These are phyloP conservation scores for Murraya koenigii DNA, from an alignment of 345 rosid genomes.

Conservation along the genomic window DNA sequence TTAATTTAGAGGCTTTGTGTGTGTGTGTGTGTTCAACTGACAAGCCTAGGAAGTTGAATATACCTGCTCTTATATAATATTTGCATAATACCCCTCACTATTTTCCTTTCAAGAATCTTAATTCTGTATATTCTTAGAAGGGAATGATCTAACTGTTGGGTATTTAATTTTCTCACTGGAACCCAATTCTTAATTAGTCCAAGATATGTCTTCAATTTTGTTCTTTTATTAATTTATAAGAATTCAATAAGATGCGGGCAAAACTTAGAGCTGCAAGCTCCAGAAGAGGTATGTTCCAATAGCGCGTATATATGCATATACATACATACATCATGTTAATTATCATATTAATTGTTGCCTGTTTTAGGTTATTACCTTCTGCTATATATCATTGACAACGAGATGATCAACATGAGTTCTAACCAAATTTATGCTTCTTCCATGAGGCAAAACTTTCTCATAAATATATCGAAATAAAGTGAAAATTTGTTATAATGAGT, in stretches of 20 bases:
- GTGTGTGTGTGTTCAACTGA: neutral
- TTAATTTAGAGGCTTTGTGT: neutral
- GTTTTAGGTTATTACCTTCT: too few species aligned
- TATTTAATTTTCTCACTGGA: neutral
- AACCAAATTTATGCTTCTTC: too few species aligned
- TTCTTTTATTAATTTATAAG: neutral
- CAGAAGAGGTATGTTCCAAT: conserved; percentile 26
- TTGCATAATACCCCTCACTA: neutral
- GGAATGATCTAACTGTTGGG: too few species aligned
- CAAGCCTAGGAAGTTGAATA: conserved; percentile 10
- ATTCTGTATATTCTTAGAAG: neutral
- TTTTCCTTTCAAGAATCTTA: neutral
- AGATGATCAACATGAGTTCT: too few species aligned
- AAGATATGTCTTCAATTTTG: neutral
- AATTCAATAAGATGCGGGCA: conserved; percentile 27
- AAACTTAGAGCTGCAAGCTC: conserved; percentile 26
- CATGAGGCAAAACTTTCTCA: too few species aligned
- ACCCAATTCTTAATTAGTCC: neutral
- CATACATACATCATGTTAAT: too few species aligned
- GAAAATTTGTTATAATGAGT: neutral
- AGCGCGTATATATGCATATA: too few species aligned
- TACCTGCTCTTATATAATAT: neutral
- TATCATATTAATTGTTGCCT: neutral
- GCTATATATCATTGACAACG: too few species aligned
- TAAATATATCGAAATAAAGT: too few species aligned